Evolutionary conservation across 495 filamentous ascomycete genomes (phyloP).

Genomic region (Tuber aestivum): DNA sequence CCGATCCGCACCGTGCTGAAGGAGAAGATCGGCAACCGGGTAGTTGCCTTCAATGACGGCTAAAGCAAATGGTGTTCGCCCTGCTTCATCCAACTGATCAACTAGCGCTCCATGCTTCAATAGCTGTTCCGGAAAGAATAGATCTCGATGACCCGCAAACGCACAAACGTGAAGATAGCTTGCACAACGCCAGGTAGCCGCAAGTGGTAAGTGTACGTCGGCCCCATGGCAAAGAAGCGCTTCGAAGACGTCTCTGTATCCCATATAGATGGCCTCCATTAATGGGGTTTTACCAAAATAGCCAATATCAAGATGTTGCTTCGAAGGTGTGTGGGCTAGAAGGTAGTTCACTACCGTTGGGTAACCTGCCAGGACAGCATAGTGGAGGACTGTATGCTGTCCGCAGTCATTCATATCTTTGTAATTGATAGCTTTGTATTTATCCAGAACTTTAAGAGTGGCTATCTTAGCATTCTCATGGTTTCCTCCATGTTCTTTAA

Average conservation of each 20-base stretch:
- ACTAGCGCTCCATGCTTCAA: background rate
- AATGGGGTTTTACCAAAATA: background rate
- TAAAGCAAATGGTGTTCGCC: background rate
- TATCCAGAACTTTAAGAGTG: background rate
- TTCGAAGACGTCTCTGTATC: background rate
- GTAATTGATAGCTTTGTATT: slow-evolving; percentile 1
- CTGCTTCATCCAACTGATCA: background rate
- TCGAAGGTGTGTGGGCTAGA: background rate
- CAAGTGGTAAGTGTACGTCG: background rate
- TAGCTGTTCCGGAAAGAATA: background rate
- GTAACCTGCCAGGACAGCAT: background rate
- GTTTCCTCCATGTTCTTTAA: background rate
- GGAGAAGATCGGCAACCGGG: background rate
- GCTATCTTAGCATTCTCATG: background rate
- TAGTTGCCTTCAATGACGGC: slow-evolving; percentile 2
- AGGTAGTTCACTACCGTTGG: background rate
- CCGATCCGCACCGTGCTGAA: background rate
- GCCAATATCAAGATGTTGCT: background rate
- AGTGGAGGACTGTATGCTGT: background rate
- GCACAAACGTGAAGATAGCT: background rate
- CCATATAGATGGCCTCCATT: background rate
- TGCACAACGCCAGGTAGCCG: background rate
- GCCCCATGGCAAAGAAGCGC: background rate
- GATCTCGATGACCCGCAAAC: background rate
- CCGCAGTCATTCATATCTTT: background rate